Base-by-base conservation (phyloP, 345 rosid species). In the Syzygium oleosum region DNA sequence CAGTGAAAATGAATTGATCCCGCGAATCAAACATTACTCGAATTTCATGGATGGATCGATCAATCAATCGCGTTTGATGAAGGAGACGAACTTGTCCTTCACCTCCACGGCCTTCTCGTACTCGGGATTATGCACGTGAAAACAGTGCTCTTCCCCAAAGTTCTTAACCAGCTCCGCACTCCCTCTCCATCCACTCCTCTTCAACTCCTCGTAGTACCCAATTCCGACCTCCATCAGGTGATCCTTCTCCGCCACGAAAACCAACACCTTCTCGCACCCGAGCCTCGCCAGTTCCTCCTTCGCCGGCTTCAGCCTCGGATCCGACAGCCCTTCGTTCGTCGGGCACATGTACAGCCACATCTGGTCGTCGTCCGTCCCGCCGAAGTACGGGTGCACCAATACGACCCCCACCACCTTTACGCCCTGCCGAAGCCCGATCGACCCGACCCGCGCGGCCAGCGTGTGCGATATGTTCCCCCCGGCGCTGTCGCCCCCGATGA, bases 231-330 rank as follows among this genome's bases (percentile, higher is more conserved):
- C 41, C 58, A 87, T 90, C 84, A 93, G 43, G 55, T 83, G 84
- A 79, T 93, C 95, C 27, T 84, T 88, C 90, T 88, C 92, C 1
- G 92, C 93, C 84, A 93, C 90, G 34, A 88, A 89, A 27, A 92
- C 91, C 80, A 93, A 73, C 73, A 92, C 89, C 88, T 85, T 90
- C 16, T 88, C 86, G 77, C 94, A 90, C 52, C 88, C 91, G 41
- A 94, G 77, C 29, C 51, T 91, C 29, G 83, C 80, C 90, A 92
- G 84, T 5, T 93, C 89, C 46, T 61, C 88, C 85, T 54, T 87
- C 4, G 29, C 89, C 53, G 94, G 93, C 56, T 91, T 92, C 88
- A 90, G 4, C 85, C 80, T 89, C 29, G 92, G 94, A 51, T 94
- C 94, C 6, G 87, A 87, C 6, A 73, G 22, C 1, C 93, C 93